A percentile compares a stretch with the other conserved stretches of the same genome.
Conservation (phyloP, 2,329 filamentous ascomycete genomes). For the Apiospora malaysiana region DNA sequence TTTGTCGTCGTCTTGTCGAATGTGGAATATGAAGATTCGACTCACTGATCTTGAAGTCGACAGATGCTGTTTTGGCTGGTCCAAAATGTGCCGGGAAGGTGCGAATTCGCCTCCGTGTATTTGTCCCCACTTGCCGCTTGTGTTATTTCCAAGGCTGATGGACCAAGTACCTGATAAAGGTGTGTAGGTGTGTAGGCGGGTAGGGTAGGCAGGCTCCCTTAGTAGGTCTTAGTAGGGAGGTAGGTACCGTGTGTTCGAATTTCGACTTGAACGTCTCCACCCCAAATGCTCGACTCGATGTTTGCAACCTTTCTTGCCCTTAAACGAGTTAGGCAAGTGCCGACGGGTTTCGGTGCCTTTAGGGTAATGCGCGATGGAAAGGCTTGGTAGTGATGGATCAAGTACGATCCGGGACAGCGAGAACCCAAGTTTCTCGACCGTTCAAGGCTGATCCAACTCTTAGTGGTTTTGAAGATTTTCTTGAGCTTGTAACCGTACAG, state of each 20-base stretch:
- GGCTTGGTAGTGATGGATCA: background rate
- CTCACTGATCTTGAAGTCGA: background rate
- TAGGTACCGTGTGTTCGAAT: background rate
- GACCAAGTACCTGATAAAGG: background rate
- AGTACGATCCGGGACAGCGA: background rate
- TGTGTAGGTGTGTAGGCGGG: background rate
- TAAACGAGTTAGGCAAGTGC: background rate
- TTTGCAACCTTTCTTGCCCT: background rate
- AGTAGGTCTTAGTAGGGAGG: too few species aligned
- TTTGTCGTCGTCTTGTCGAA: background rate
- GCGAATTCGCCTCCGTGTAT: background rate
- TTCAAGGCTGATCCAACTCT: slow-evolving; percentile 3
- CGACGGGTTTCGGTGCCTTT: background rate
- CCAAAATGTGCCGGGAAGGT: background rate
- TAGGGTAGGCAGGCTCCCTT: background rate
- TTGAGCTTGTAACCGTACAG: background rate
- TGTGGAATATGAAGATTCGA: background rate
- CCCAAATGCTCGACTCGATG: background rate
- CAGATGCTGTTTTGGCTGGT: background rate
- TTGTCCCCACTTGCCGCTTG: background rate
- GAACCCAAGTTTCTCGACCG: background rate
- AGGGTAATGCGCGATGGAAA: background rate
- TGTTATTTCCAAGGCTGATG: background rate
- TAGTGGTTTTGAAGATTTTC: background rate
- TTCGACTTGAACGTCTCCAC: background rate